Evolutionary conservation across 441 rosid genomes (phyloP), one percentile per base, ranked within the genome.

Genomic region (Capsella rubella): DNA sequence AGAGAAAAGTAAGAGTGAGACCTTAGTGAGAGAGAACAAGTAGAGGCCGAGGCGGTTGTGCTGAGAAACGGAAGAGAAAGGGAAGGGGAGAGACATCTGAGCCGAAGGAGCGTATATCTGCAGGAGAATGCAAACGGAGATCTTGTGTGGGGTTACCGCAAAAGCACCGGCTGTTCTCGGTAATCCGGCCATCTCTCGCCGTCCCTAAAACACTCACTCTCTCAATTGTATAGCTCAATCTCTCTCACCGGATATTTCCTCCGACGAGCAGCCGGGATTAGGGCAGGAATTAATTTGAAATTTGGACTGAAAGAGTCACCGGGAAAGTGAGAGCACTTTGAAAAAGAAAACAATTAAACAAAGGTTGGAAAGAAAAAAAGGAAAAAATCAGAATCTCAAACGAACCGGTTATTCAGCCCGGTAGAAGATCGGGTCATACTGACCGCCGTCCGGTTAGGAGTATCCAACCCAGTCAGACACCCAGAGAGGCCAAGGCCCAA

Each of bases 11-110:
- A 68, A 12, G 46, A 45, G n/a, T 21, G 45, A 15, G 47, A 89
- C 99, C 98, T 92, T 95, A 8, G 90, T 86, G 79, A 92, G 93
- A 79, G 96, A 87, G 54, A 95, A 71, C 58, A 92, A 74, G 83
- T 81, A 92, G 53, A 91, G 77, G 56, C 92, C 97, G 63, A 95
- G 90, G 69, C 90, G 93, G 55, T 92, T 95, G 85, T 93, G 98
- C 72, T 95, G 93, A 64, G 98, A 82, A 59, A 92, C 87, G 28
- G 97, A 84, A 52, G 91, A 76, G 84, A 90, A 92, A 77, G 89
- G 85, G 71, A 87, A 87, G 3, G 93, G 94, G 31, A 83, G 82
- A 37, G 86, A 72, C 56, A 84, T 66, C 72, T 85, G 89, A 35
- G 87, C 75, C 13, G 99, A 92, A 5, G 91, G 85, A 3, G 97